These are phyloP conservation scores for Epichloe gansuensis DNA, from an alignment of 2,329 filamentous ascomycete species.

Conservation along the genomic window DNA sequence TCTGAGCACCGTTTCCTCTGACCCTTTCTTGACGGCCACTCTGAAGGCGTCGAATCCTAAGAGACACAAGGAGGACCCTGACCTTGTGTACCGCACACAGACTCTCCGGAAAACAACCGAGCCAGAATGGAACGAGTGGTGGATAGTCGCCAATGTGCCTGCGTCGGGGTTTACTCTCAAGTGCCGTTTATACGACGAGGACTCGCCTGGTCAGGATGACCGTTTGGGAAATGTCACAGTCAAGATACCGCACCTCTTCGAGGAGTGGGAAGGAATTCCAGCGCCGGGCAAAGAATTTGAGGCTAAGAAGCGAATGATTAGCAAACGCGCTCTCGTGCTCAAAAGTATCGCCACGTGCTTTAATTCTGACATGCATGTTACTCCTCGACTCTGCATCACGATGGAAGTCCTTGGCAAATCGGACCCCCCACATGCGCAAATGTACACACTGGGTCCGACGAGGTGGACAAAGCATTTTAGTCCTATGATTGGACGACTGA, in stretches of 20 bases:
- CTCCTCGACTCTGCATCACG: constrained; percentile 58
- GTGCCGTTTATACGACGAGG: constrained; percentile 80
- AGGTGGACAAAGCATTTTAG: constrained; percentile 76
- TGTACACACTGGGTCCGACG: constrained; percentile 69
- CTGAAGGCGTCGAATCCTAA: constrained; percentile 56
- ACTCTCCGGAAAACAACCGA: constrained; percentile 61
- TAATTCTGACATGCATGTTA: constrained; percentile 49
- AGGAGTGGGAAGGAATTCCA: constrained; percentile 56
- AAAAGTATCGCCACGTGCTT: constrained; percentile 55
- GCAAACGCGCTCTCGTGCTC: constrained; percentile 72
- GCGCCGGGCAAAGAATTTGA: constrained; percentile 46
- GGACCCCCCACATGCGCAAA: constrained; percentile 50
- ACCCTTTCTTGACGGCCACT: constrained; percentile 72
- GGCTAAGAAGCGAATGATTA: constrained; percentile 73
- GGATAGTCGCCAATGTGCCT: constrained; percentile 81
- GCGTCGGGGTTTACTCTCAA: constrained; percentile 71
- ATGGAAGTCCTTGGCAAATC: constrained; percentile 68
- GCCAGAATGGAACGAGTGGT: constrained; percentile 72
- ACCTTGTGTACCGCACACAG: constrained; percentile 58
- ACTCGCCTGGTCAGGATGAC: constrained; percentile 75
- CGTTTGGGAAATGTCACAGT: constrained; percentile 77
- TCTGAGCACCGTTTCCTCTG: constrained; percentile 61
- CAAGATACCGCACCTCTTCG: constrained; percentile 43
- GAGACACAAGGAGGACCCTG: constrained; percentile 76
- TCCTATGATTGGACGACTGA: constrained; percentile 72